Conservation (phyloP, 345 rosid species). For the Linum lewisii region DNA sequence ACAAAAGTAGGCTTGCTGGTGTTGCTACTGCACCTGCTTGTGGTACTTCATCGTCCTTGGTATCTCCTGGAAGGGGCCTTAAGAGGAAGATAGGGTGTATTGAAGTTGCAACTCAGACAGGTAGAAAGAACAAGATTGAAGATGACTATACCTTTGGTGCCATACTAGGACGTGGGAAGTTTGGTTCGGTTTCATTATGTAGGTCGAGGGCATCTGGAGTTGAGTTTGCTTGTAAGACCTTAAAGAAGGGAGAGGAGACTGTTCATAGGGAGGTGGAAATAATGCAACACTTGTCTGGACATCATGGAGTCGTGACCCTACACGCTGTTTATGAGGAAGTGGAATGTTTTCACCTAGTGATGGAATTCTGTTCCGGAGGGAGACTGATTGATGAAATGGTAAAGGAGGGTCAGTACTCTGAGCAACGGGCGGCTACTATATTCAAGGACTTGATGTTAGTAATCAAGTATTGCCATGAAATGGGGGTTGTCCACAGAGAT, state of each 20-base stretch:
- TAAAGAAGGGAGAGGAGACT: constrained; percentile 44
- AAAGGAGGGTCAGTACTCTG: constrained; percentile 52
- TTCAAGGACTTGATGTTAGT: constrained; percentile 63
- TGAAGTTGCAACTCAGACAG: no score
- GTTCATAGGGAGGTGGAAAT: constrained; percentile 57
- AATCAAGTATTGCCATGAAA: constrained; percentile 56
- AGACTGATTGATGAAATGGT: constrained; percentile 56
- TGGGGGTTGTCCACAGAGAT: constrained; percentile 67
- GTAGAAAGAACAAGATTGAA: no score
- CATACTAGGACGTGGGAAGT: constrained; percentile 77
- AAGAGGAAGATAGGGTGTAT: no score
- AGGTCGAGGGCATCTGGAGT: constrained; percentile 45
- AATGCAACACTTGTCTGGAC: constrained; percentile 48
- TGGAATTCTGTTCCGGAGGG: constrained; percentile 75
- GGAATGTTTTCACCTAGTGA: constrained; percentile 49
- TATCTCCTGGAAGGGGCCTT: no score
- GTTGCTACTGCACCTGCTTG: no score
- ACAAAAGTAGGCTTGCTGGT: no score
- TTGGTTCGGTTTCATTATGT: constrained; percentile 68
- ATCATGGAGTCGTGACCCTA: constrained; percentile 53
- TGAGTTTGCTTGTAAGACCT: constrained; percentile 56
- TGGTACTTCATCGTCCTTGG: no score
- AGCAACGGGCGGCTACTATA: constrained; percentile 38
- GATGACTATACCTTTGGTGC: no score
- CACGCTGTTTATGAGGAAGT: constrained; percentile 65